phyloP scores from a whole-genome alignment of 2,329 filamentous ascomycete genomes.

The Fusarium cyanostomum region DNA sequence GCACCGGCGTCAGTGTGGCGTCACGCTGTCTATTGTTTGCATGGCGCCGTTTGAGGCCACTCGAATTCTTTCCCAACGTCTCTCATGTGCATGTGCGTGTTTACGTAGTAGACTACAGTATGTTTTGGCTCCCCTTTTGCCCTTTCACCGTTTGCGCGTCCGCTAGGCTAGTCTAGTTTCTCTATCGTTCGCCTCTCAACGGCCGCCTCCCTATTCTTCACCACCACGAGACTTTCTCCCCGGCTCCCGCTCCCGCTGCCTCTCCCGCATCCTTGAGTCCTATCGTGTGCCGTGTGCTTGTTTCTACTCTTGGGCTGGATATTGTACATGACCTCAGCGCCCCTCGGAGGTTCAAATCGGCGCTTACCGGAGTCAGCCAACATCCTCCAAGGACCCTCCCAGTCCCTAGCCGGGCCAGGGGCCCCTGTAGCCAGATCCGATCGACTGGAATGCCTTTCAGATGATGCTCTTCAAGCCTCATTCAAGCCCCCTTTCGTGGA shows the following conservation, averaged over 20 bases:
- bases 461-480: conserved; percentile 22
- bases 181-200: conserved; percentile 30
- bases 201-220: conserved; percentile 23
- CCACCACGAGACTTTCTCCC: conserved; percentile 19
- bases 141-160: conserved; percentile 1
- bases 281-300: conserved; percentile 2
- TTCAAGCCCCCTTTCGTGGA: conserved; percentile 9
- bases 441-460: conserved; percentile 36
- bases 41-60: conserved; percentile 32
- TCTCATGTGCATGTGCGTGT: background rate
- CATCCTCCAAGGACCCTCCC: conserved; percentile 24
- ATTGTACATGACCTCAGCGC: conserved; percentile 6
- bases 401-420: conserved; percentile 6
- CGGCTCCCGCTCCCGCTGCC: conserved; percentile 25
- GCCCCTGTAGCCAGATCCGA: conserved; percentile 40
- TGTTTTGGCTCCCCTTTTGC: too few relatives aligned
- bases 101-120: too few relatives aligned
- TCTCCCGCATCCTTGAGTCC: background rate
- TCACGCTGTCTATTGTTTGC: conserved; percentile 32
- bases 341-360: conserved; percentile 36
- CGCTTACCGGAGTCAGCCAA: conserved; percentile 36
- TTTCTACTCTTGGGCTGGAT: background rate
- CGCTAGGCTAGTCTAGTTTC: conserved; percentile 4
- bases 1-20: conserved; percentile 26
- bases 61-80: conserved; percentile 18